phyloP scores from a whole-genome alignment of 768 basidiomycete species.

The Pleurotus djamor region DNA sequence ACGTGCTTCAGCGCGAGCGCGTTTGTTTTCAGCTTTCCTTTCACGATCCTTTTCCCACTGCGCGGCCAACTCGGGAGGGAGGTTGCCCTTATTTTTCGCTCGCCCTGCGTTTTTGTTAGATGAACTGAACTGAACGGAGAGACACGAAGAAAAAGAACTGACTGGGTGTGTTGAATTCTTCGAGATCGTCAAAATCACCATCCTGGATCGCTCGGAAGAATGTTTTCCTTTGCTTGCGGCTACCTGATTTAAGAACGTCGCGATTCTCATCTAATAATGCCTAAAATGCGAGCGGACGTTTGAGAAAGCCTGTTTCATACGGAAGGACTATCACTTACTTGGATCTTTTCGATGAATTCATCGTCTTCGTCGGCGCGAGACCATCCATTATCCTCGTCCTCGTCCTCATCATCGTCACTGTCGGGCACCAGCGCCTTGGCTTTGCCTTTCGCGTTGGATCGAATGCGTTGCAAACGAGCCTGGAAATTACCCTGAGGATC shows the following conservation, averaged over 20 bases:
- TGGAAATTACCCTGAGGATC: conserved; percentile 45
- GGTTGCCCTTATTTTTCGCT: conserved; percentile 46
- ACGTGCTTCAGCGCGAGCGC: conserved; percentile 53
- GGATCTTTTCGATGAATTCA: conserved; percentile 48
- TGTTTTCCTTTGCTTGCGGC: conserved; percentile 50
- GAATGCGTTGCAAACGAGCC: conserved; percentile 36
- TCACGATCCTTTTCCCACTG: conserved; percentile 83
- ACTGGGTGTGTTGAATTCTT: conserved; percentile 43
- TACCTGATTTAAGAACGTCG: conserved; percentile 38
- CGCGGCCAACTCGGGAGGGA: conserved; percentile 56
- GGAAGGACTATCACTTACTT: conserved; percentile 35
- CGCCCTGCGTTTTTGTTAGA: conserved; percentile 22
- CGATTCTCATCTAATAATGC: conserved; percentile 59
- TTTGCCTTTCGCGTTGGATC: conserved; percentile 24
- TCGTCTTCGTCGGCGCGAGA: conserved; percentile 57
- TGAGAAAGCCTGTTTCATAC: neutral
- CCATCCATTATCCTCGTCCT: conserved; percentile 15
- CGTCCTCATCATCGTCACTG: conserved; percentile 29
- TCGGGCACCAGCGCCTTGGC: conserved; percentile 22
- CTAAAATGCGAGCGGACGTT: conserved; percentile 27
- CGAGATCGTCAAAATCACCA: conserved; percentile 47
- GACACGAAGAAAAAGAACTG: conserved; percentile 21
- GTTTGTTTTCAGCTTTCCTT: conserved; percentile 80
- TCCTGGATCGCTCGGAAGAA: conserved; percentile 60
- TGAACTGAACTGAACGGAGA: neutral